Conservation (phyloP, 345 rosid genomes). For the Brassica rapa region DNA sequence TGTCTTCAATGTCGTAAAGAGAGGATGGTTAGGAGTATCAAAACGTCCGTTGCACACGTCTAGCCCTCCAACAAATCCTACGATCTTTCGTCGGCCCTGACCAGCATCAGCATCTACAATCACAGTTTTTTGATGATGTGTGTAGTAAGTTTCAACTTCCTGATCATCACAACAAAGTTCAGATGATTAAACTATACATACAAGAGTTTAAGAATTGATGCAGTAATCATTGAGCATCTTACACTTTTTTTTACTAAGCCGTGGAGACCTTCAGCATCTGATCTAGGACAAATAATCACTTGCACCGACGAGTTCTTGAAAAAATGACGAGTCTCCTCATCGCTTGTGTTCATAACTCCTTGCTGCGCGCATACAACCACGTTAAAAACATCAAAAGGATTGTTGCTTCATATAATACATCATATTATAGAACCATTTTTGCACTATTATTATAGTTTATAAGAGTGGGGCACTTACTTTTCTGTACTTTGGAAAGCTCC, state of each 20-base stretch:
- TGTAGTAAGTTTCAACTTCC: slow-evolving; percentile 71
- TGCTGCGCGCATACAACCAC: slow-evolving; percentile 50
- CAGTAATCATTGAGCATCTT: slow-evolving; percentile 31
- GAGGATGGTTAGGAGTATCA: slow-evolving; percentile 68
- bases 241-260: slow-evolving; percentile 78
- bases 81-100: slow-evolving; percentile 57
- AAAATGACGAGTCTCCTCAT: slow-evolving; percentile 81
- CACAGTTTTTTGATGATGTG: slow-evolving; percentile 81
- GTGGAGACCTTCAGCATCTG: slow-evolving; percentile 72
- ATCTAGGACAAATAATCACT: slow-evolving; percentile 84
- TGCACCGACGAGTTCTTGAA: slow-evolving; percentile 90
- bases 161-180: slow-evolving; percentile 17
- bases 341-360: slow-evolving; percentile 78
- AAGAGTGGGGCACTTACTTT: slow-evolving; percentile 40
- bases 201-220: neutral
- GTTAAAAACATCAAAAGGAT: neutral
- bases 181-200: slow-evolving; percentile 12
- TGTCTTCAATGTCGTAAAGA: slow-evolving; percentile 56
- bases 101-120: slow-evolving; percentile 79
- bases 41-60: slow-evolving; percentile 69
- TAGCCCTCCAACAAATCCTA: slow-evolving; percentile 75
- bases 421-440: neutral
- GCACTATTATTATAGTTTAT: neutral
- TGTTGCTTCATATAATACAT: neutral
- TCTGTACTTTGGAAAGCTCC: slow-evolving; percentile 59